These are phyloP conservation scores for Schwanniomyces sp. DNA, from an alignment of 805 yeast species.

Conservation along the genomic window DNA sequence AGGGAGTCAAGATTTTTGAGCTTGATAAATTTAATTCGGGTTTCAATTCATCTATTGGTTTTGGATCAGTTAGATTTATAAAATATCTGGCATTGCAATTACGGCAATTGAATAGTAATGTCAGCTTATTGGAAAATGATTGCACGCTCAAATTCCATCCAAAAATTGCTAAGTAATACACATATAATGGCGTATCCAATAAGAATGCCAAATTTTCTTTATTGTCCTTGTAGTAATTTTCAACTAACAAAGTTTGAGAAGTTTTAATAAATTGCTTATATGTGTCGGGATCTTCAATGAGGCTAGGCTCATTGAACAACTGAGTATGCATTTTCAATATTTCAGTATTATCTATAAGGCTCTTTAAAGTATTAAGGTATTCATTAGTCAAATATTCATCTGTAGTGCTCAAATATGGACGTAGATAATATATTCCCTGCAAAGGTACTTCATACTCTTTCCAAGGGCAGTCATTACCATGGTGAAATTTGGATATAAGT, in stretches of 20 bases:
- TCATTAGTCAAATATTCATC: conserved; percentile 25
- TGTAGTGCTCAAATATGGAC: conserved; percentile 30
- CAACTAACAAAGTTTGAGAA: conserved; percentile 33
- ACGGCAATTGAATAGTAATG: conserved; percentile 32
- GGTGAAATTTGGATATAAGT: conserved; percentile 26
- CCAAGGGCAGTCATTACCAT: conserved; percentile 37
- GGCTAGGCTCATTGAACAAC: conserved; percentile 3
- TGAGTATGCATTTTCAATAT: conserved; percentile 12
- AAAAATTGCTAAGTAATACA: conserved; percentile 31
- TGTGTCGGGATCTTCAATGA: conserved; percentile 4
- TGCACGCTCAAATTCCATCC: conserved; percentile 41
- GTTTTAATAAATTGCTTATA: conserved; percentile 15
- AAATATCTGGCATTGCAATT: conserved; percentile 38
- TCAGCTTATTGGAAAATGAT: conserved; percentile 21
- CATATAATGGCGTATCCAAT: conserved; percentile 31
- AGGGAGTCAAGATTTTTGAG: conserved; percentile 29
- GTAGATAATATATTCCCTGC: conserved; percentile 31
- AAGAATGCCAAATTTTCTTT: conserved; percentile 31
- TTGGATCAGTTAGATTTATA: conserved; percentile 14
- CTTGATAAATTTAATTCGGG: conserved; percentile 14
- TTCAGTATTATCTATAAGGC: conserved; percentile 24
- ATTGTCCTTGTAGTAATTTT: conserved; percentile 28
- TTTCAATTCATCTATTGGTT: conserved; percentile 3
- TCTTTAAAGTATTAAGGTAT: conserved; percentile 27
- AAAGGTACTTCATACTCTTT: conserved; percentile 31